These are phyloP conservation scores for Hortaea sp. DNA, from an alignment of 2,329 filamentous ascomycete species.

Conservation along the genomic window DNA sequence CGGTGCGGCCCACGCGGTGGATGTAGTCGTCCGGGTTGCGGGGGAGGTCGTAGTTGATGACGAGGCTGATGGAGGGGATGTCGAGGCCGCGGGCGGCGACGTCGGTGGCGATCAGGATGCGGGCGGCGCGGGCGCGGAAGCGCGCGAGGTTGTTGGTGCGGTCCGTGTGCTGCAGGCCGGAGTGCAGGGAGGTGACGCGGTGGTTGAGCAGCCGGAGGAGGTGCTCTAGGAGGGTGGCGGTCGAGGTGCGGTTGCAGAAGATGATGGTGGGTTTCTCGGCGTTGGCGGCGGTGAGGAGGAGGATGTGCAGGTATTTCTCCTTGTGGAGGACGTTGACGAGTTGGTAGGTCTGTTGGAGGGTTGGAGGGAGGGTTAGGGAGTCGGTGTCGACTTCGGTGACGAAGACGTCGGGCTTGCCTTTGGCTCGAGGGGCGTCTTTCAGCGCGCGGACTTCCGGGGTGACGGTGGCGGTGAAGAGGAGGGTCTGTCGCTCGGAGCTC, in stretches of 20 bases:
- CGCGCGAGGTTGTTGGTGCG: constrained; percentile 79
- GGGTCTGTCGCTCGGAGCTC: constrained; percentile 70
- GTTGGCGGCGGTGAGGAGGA: constrained; percentile 72
- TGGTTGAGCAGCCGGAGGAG: constrained; percentile 77
- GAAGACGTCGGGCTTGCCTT: constrained; percentile 67
- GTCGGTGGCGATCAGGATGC: constrained; percentile 88
- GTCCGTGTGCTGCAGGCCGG: constrained; percentile 72
- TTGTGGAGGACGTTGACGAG: constrained; percentile 85
- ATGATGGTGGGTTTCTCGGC: constrained; percentile 70
- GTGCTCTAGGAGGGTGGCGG: constrained; percentile 81
- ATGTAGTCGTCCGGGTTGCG: constrained; percentile 97
- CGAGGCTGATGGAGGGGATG: constrained; percentile 81
- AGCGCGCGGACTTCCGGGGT: constrained; percentile 84
- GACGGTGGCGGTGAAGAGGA: constrained; percentile 92
- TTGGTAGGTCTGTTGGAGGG: constrained; percentile 73
- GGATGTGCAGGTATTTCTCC: constrained; percentile 86
- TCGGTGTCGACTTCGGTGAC: constrained; percentile 77
- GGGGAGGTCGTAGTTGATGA: constrained; percentile 92
- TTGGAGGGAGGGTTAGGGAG: constrained; percentile 65
- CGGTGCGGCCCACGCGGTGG: constrained; percentile 89
- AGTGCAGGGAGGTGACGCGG: constrained; percentile 85
- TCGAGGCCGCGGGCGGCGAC: constrained; percentile 90
- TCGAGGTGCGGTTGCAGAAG: constrained; percentile 86
- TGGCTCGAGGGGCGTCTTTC: constrained; percentile 55
- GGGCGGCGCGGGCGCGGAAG: constrained; percentile 80